phyloP scores from a whole-genome alignment of 371 early-diverging fungal species.

The Thermomucor indicae-seudaticae region DNA sequence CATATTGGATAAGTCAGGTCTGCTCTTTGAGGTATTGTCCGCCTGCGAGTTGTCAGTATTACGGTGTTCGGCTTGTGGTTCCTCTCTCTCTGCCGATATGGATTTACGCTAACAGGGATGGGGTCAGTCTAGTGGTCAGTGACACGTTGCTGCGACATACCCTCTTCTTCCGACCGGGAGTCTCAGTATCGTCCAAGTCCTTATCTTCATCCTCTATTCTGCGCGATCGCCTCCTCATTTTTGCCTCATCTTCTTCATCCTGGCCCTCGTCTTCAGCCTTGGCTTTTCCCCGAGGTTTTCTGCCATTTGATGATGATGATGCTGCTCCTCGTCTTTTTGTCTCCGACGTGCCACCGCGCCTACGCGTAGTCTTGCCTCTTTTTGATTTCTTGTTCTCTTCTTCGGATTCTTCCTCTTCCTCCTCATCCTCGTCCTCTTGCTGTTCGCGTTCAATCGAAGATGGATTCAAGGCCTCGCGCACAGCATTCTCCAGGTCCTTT shows the following conservation, averaged over 20 bases:
- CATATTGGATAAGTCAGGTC: slow-evolving; percentile 9
- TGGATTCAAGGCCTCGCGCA: slow-evolving; percentile 41
- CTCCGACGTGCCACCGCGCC: slow-evolving; percentile 10
- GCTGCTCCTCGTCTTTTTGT: neutral
- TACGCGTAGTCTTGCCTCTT: slow-evolving; percentile 19
- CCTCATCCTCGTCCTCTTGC: slow-evolving; percentile 9
- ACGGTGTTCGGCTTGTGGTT: neutral
- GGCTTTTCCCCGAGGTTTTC: slow-evolving; percentile 1
- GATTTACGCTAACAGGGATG: slow-evolving; percentile 28
- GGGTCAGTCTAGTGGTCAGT: no score
- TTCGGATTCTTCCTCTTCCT: slow-evolving; percentile 9
- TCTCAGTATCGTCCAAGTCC: slow-evolving; percentile 10
- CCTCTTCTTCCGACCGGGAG: slow-evolving; percentile 25
- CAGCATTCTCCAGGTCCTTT: slow-evolving; percentile 43
- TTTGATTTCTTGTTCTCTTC: slow-evolving; percentile 11
- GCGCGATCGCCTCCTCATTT: slow-evolving; percentile 20
- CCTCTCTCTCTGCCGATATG: slow-evolving; percentile 21
- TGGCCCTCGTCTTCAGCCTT: slow-evolving; percentile 9
- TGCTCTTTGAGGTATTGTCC: neutral
- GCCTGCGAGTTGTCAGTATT: slow-evolving; percentile 1
- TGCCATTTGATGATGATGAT: slow-evolving; percentile 4
- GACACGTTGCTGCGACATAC: slow-evolving; percentile 24
- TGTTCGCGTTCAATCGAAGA: slow-evolving; percentile 15
- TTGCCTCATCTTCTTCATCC: slow-evolving; percentile 4
- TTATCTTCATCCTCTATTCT: slow-evolving; percentile 19